phyloP scores from a whole-genome alignment of 2,329 filamentous ascomycete genomes.

The Fusarium duplospermum region DNA sequence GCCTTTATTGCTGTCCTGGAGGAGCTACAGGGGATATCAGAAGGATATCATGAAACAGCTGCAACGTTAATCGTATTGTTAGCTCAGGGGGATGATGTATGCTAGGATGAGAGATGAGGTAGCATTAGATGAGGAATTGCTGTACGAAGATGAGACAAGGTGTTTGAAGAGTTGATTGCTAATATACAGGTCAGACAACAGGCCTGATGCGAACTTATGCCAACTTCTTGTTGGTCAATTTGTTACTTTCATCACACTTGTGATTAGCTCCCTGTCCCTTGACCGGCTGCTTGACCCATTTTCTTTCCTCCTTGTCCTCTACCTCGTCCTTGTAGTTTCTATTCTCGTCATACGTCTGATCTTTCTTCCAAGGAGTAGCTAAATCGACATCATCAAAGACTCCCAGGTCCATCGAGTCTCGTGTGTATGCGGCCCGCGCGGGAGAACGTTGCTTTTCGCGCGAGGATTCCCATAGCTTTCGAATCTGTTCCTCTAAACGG shows the following conservation, averaged over 20 bases:
- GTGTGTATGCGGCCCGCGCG: neutral
- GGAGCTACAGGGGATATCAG: slow-evolving; percentile 30
- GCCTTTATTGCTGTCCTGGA: slow-evolving; percentile 16
- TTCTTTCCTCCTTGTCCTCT: neutral
- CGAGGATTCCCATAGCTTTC: neutral
- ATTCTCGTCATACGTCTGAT: neutral
- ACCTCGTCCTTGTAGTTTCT: neutral
- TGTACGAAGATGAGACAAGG: neutral
- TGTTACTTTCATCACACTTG: neutral
- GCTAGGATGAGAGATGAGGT: slow-evolving; percentile 20
- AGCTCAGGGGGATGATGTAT: slow-evolving; percentile 14
- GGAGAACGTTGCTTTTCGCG: neutral
- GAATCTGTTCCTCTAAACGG: neutral
- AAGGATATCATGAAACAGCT: slow-evolving; percentile 27
- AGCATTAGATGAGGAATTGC: slow-evolving; percentile 15
- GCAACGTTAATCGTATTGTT: slow-evolving; percentile 35
- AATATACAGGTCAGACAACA: neutral
- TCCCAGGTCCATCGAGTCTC: neutral
- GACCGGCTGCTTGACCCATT: neutral
- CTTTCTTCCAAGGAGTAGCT: neutral
- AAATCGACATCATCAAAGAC: neutral
- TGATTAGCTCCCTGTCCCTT: neutral
- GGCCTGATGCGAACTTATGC: neutral
- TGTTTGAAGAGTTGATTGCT: neutral
- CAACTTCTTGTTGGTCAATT: neutral